These are phyloP conservation scores for Cutaneotrichosporon dermatis DNA, from an alignment of 1,284 basidiomycete genomes.

Conservation along the genomic window DNA sequence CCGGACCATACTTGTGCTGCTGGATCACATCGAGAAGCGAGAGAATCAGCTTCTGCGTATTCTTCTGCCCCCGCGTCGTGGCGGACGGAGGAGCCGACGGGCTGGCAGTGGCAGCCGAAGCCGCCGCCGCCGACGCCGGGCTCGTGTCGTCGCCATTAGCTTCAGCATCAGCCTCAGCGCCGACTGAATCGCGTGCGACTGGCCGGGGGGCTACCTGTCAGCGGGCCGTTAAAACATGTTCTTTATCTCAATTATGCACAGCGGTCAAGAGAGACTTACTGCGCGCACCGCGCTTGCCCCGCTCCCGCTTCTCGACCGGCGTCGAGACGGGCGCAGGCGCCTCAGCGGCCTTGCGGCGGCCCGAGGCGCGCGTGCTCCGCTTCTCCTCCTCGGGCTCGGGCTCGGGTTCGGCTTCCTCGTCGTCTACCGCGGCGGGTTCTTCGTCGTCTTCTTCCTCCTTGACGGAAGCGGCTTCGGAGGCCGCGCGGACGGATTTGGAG, in stretches of 20 bases:
- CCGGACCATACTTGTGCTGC: constrained; percentile 76
- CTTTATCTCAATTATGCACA: constrained; percentile 3
- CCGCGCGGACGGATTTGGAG: constrained; percentile 31
- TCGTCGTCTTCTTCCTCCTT: constrained; percentile 30
- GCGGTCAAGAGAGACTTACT: constrained; percentile 13
- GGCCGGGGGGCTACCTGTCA: constrained; percentile 34
- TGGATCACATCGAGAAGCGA: constrained; percentile 77
- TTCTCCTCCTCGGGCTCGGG: constrained; percentile 28
- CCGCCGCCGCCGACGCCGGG: neutral
- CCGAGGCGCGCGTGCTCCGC: constrained; percentile 25
- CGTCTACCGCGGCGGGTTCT: constrained; percentile 14
- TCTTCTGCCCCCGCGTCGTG: constrained; percentile 7
- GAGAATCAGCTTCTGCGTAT: constrained; percentile 63
- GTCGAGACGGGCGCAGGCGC: constrained; percentile 10
- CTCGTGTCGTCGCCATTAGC: constrained; percentile 14
- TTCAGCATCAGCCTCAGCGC: no score
- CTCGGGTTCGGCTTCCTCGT: constrained; percentile 20
- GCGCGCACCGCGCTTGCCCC: constrained; percentile 10
- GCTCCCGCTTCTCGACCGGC: constrained; percentile 15
- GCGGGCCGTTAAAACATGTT: constrained; percentile 17
- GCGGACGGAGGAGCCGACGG: constrained; percentile 10
- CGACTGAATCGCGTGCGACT: constrained; percentile 26
- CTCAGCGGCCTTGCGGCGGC: constrained; percentile 23
- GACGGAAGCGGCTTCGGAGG: constrained; percentile 27
- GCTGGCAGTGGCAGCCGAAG: constrained; percentile 3